A percentile compares a stretch with the other conserved stretches of the same genome.
These are phyloP conservation scores for Limnanthes douglasii DNA, from an alignment of 345 rosid genomes.

Conservation along the genomic window DNA sequence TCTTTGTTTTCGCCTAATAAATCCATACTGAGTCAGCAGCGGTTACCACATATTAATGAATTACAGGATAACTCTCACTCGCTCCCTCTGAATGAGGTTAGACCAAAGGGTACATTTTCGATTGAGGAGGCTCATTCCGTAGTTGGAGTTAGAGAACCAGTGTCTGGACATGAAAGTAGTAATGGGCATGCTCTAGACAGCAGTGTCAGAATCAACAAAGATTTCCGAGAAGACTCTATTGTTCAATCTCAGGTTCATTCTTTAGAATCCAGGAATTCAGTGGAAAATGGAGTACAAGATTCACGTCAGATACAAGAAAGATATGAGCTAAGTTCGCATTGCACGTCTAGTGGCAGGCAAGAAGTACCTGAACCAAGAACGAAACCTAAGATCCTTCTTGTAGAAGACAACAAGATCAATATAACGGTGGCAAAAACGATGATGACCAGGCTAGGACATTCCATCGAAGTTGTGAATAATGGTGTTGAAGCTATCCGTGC, in stretches of 20 bases:
- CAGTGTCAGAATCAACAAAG: conserved; percentile 13
- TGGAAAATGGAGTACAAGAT: conserved; percentile 16
- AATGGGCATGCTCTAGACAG: conserved; percentile 21
- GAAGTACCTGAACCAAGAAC: conserved; percentile 15
- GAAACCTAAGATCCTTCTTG: conserved; percentile 82
- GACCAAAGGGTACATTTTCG: conserved; percentile 22
- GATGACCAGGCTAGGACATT: conserved; percentile 82
- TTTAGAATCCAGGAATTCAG: conserved; percentile 12
- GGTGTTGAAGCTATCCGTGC: conserved; percentile 83
- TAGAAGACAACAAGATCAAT: conserved; percentile 88
- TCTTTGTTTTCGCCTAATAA: conserved; percentile 45
- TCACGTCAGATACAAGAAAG: conserved; percentile 24
- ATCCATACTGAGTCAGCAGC: conserved; percentile 24
- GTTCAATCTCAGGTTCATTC: conserved; percentile 4
- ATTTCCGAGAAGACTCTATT: conserved; percentile 6
- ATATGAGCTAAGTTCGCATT: conserved; percentile 11
- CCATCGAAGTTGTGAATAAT: conserved; percentile 59
- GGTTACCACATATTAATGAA: conserved; percentile 21
- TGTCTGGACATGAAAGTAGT: conserved; percentile 34
- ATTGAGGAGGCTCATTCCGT: conserved; percentile 40
- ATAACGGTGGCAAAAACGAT: conserved; percentile 70
- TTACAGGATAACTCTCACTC: conserved; percentile 19
- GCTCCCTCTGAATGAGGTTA: conserved; percentile 21
- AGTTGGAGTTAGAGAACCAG: conserved; percentile 25
- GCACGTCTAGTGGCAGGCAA: conserved; percentile 8